Percentiles rank a stretch among this genome's conserved stretches.
phyloP scores from a whole-genome alignment of 192 early-diverging fungal genomes.

The Podila epigama region DNA sequence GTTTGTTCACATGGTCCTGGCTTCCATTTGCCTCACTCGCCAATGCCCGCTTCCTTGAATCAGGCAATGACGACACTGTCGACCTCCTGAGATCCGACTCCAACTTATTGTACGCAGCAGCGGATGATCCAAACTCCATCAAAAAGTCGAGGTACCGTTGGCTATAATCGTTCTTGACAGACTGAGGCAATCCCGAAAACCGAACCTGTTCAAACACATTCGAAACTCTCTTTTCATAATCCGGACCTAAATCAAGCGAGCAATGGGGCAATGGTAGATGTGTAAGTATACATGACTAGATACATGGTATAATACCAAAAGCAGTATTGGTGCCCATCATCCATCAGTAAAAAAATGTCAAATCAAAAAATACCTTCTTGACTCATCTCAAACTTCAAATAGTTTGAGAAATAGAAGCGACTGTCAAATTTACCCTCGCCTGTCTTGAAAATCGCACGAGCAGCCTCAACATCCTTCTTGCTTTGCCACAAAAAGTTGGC shows the following conservation, averaged over 20 bases:
- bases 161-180: slow-evolving; percentile 60
- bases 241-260: slow-evolving; percentile 17
- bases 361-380: slow-evolving; percentile 56
- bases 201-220: slow-evolving; percentile 60
- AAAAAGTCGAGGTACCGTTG: slow-evolving; percentile 65
- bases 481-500: slow-evolving; percentile 58
- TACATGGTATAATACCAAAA: neutral
- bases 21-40: slow-evolving; percentile 17
- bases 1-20: slow-evolving; percentile 16
- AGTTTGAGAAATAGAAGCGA: slow-evolving; percentile 65
- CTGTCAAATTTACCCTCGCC: slow-evolving; percentile 51
- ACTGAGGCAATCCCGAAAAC: slow-evolving; percentile 53
- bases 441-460: slow-evolving; percentile 57
- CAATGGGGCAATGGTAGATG: neutral
- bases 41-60: slow-evolving; percentile 53
- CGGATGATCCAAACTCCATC: slow-evolving; percentile 56
- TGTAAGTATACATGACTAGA: neutral
- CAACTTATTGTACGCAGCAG: slow-evolving; percentile 54
- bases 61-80: slow-evolving; percentile 13
- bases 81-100: slow-evolving; percentile 53
- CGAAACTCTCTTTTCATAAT: slow-evolving; percentile 51
- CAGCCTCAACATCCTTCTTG: slow-evolving; percentile 50
- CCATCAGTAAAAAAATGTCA: too few species aligned
- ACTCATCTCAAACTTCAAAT: slow-evolving; percentile 69
- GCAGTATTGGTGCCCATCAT: too few species aligned